phyloP scores from a whole-genome alignment of 2,329 filamentous ascomycete species.

The Trichoderma polysporum region DNA sequence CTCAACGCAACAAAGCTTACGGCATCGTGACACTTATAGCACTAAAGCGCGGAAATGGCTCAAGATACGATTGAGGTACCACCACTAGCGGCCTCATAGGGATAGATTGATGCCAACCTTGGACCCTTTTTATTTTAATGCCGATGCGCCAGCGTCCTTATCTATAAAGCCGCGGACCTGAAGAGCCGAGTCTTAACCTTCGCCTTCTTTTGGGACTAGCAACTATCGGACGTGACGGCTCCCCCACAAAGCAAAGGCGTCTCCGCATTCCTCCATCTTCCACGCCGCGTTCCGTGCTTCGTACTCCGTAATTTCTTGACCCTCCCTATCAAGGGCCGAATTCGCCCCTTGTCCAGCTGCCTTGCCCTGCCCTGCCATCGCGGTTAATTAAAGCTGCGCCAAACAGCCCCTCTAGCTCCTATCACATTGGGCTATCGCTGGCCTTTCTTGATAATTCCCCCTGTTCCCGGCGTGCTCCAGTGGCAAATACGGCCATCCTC shows the following conservation, averaged over 20 bases:
- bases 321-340: background rate
- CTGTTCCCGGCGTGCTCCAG: background rate
- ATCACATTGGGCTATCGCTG: background rate
- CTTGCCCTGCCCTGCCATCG: background rate
- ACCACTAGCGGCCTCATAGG: background rate
- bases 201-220: conserved; percentile 2
- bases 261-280: conserved; percentile 14
- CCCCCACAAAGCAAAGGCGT: conserved; percentile 3
- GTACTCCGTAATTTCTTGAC: background rate
- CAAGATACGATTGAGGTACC: no score
- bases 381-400: background rate
- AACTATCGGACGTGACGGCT: conserved; percentile 8
- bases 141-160: background rate
- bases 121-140: background rate
- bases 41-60: no score
- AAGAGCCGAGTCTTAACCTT: conserved; percentile 9
- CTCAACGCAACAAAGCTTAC: no score
- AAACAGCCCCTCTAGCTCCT: background rate
- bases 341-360: conserved; percentile 2
- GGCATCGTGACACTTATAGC: no score
- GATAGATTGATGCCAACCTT: background rate
- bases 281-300: background rate
- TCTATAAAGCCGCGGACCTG: conserved; percentile 1
- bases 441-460: background rate
- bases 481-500: background rate